Base-by-base conservation (phyloP, 805 yeast species). In the Wickerhamiella allomyrinae region DNA sequence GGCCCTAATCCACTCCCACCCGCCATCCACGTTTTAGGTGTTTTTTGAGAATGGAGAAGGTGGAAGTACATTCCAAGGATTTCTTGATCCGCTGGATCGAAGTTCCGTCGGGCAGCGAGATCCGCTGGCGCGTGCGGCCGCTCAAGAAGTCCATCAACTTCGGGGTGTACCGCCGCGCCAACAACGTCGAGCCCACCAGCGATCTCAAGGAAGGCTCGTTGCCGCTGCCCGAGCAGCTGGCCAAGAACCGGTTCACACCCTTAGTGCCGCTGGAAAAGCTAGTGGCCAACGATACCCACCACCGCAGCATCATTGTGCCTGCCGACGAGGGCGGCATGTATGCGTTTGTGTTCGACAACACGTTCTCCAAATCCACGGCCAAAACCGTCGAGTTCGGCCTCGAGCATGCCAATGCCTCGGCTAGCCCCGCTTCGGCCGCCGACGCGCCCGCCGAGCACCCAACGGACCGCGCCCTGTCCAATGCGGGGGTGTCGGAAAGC, bases 1-100 rank as follows among this genome's bases (percentile, higher is more conserved):
- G n/a, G n/a, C n/a, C n/a, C n/a, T n/a, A n/a, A n/a, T n/a, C n/a
- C n/a, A n/a, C n/a, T n/a, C n/a, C n/a, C n/a, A n/a, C n/a, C n/a
- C n/a, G n/a, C n/a, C n/a, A n/a, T n/a, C n/a, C n/a, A n/a, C n/a
- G n/a, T n/a, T n/a, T n/a, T n/a, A n/a, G n/a, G n/a, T n/a, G n/a
- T n/a, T n/a, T n/a, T n/a, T n/a, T n/a, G n/a, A n/a, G n/a, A n/a
- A 83, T 86, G 95, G 97, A 89, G 61, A 77, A 86, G 2, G 71
- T 91, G 39, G 96, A 89, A 60, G 76, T 91, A 20, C 94, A 87
- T 53, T 77, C 93, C 39, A 81, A 84, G 59, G 80, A 91, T 44
- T 89, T 83, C 55, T 74, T 86, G 47, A 82, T 87, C 54, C 84
- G 89, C 52, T 91, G 97, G 97, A 76, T 87, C 42, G 73, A 76